Percentiles rank a stretch among this genome's conserved stretches.
Conservation (phyloP, 768 basidiomycete genomes). For the Lactarius psammicola region DNA sequence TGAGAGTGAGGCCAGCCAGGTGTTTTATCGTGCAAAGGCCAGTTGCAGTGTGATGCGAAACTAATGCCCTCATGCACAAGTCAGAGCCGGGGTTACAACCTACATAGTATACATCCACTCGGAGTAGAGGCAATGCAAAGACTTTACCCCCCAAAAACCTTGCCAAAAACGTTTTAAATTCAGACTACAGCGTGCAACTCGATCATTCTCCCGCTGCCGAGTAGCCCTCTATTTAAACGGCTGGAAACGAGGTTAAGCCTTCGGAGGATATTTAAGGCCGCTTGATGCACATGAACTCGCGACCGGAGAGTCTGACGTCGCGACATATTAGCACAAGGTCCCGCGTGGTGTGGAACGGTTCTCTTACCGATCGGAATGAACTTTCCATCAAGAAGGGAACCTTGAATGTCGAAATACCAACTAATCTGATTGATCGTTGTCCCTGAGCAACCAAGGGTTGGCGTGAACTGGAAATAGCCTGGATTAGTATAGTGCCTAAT, state of each 20-base stretch:
- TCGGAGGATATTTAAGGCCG: constrained; percentile 61
- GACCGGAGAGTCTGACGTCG: constrained; percentile 47
- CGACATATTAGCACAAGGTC: background rate
- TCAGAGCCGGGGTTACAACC: background rate
- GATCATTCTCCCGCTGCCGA: background rate
- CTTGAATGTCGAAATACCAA: constrained; percentile 64
- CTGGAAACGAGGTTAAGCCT: constrained; percentile 38
- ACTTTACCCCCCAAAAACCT: background rate
- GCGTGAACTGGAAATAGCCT: constrained; percentile 37
- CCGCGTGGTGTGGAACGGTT: background rate
- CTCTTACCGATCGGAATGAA: constrained; percentile 58
- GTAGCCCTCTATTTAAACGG: background rate
- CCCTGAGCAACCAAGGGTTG: constrained; percentile 46
- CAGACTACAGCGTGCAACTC: background rate
- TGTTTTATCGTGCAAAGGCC: background rate
- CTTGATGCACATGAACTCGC: constrained; percentile 51
- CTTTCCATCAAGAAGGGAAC: constrained; percentile 63
- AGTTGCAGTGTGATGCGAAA: background rate
- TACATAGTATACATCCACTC: background rate
- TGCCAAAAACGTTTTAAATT: background rate
- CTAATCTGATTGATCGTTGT: constrained; percentile 45
- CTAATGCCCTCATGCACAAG: background rate
- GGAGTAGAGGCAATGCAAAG: background rate
- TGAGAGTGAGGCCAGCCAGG: background rate
- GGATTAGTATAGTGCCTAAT: background rate